A percentile compares a stretch with the other conserved stretches of the same genome.
These are phyloP conservation scores for Solanum lycopersicoides DNA, from an alignment of 257 asterid species.

Conservation along the genomic window DNA sequence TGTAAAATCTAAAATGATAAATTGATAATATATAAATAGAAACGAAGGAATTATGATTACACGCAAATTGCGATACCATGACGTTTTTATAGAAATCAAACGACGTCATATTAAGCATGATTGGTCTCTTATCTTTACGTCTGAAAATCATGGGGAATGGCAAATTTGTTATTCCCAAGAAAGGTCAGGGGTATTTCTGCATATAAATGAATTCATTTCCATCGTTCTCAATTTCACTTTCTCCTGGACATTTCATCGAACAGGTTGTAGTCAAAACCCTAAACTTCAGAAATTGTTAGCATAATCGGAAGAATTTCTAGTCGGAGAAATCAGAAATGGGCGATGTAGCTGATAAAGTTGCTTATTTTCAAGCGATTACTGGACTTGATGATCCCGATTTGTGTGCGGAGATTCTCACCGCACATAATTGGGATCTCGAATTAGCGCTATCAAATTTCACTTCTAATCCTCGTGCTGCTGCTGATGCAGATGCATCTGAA, in stretches of 20 bases:
- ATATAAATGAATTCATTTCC: neutral
- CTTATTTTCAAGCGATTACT: slow-evolving; percentile 83
- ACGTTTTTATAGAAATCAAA: neutral
- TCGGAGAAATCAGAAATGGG: slow-evolving; percentile 29
- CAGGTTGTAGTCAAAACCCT: neutral
- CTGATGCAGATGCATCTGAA: slow-evolving; percentile 1
- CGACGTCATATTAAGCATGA: neutral
- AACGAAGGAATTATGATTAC: too few relatives aligned
- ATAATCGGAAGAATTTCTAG: neutral
- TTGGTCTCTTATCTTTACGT: neutral
- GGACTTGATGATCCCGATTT: slow-evolving; percentile 82
- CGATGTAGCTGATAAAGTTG: slow-evolving; percentile 73
- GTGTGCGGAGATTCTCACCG: slow-evolving; percentile 82
- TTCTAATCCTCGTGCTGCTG: slow-evolving; percentile 1
- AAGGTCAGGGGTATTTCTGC: neutral
- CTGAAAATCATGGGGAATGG: neutral
- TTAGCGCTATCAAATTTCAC: slow-evolving; percentile 72
- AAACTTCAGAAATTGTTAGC: neutral
- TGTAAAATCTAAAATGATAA: too few relatives aligned
- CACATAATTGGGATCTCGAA: slow-evolving; percentile 95
- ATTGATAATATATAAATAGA: too few relatives aligned
- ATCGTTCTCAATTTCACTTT: neutral
- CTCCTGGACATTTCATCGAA: neutral
- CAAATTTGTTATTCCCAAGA: neutral
- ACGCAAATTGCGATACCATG: neutral